Evolutionary conservation across 805 yeast genomes (phyloP).

Genomic region (Sugiyamaella floridensis): DNA sequence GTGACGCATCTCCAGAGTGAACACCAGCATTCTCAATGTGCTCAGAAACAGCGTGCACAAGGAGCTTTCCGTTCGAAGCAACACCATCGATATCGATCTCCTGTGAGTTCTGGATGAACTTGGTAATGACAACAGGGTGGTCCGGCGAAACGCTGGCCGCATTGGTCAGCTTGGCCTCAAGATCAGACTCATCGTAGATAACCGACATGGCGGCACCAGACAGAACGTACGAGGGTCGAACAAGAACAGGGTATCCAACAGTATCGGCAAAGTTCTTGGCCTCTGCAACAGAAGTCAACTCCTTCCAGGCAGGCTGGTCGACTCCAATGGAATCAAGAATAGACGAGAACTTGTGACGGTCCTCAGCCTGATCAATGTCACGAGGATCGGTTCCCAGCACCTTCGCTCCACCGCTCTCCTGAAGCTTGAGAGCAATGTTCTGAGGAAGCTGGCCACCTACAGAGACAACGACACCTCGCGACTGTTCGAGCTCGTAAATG

Average conservation of each 20-base stretch:
- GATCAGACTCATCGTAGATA: conserved; percentile 68
- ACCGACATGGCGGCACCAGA: conserved; percentile 99
- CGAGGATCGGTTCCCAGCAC: conserved; percentile 91
- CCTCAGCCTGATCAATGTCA: conserved; percentile 95
- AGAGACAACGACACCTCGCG: conserved; percentile 88
- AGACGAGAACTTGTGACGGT: conserved; percentile 94
- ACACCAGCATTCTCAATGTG: conserved; percentile 98
- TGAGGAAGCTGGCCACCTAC: conserved; percentile 99
- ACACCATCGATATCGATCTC: conserved; percentile 98
- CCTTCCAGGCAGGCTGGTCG: conserved; percentile 98
- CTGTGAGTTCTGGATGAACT: conserved; percentile 91
- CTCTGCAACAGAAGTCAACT: conserved; percentile 75
- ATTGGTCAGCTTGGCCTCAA: conserved; percentile 71
- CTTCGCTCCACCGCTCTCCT: conserved; percentile 68
- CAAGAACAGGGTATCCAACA: conserved; percentile 92
- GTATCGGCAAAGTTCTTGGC: conserved; percentile 79
- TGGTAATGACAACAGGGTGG: conserved; percentile 95
- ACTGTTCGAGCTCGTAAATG: conserved; percentile 85
- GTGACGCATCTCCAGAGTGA: conserved; percentile 97
- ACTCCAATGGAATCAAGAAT: conserved; percentile 87
- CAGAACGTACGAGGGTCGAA: conserved; percentile 93
- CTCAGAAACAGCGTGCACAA: conserved; percentile 94
- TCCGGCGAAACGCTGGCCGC: conserved; percentile 93
- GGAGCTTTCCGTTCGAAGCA: conserved; percentile 77
- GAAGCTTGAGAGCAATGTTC: conserved; percentile 84